Conservation (phyloP, 2,329 filamentous ascomycete genomes). For the Tolypocladium paradoxum region DNA sequence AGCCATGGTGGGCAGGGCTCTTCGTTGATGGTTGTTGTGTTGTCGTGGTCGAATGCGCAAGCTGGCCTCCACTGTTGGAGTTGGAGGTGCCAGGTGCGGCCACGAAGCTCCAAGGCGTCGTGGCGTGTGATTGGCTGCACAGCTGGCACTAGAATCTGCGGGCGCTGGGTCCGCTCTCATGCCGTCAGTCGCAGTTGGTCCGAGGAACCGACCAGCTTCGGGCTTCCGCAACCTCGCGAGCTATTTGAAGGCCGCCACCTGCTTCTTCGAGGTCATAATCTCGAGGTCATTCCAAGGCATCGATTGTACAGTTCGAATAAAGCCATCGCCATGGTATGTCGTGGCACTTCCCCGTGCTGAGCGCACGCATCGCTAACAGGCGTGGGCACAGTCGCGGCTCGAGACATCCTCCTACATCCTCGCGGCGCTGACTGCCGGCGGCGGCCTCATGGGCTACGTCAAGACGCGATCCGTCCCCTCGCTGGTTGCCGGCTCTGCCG, state of each 20-base stretch:
- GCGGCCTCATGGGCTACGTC: conserved; percentile 78
- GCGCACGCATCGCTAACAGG: background rate
- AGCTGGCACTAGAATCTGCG: background rate
- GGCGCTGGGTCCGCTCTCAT: background rate
- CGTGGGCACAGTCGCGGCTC: conserved; percentile 9
- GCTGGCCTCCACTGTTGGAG: conserved; percentile 1
- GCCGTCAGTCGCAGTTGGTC: conserved; percentile 7
- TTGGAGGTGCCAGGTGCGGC: conserved; percentile 11
- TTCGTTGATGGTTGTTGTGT: conserved; percentile 1
- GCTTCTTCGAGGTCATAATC: background rate
- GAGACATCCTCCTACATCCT: conserved; percentile 63
- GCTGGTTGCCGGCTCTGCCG: conserved; percentile 70
- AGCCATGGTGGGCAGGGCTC: conserved; percentile 28
- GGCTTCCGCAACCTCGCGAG: background rate
- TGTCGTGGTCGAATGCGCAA: background rate
- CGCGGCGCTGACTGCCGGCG: conserved; percentile 71
- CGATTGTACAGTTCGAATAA: background rate
- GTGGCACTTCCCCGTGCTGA: background rate
- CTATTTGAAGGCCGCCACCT: background rate
- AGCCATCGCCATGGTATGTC: conserved; percentile 1
- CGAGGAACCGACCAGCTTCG: conserved; percentile 6
- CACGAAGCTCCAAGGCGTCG: conserved; percentile 25
- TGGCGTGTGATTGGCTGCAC: conserved; percentile 19
- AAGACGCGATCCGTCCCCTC: conserved; percentile 81
- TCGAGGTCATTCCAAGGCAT: background rate